Evolutionary conservation across 805 yeast species (phyloP), one percentile per base, ranked within the genome.

Genomic region (Candida schatavii): DNA sequence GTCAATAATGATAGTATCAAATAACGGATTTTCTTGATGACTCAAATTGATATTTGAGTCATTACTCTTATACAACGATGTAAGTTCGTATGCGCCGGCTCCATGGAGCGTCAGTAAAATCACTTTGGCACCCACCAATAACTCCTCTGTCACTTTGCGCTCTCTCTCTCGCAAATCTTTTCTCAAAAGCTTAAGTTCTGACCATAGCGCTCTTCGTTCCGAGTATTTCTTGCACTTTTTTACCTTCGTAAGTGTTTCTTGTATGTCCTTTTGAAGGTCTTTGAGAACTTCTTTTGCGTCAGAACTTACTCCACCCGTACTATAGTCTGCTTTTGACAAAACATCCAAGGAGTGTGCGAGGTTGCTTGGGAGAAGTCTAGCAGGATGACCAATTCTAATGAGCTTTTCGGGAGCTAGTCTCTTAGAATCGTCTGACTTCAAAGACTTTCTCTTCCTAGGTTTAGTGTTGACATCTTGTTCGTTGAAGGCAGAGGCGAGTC

Each of bases 301-400:
- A 4, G 37, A 27, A 20, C 38, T 54, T 0, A 83, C 85, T 3
- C 77, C 72, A 42, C 78, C 80, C 21, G 78, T 73, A 1, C 60
- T 68, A 14, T 36, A 36, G 11, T 18, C 30, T 14, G 34, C 22
- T 47, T 79, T 81, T 6, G 87, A 75, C 1, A 87, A 67, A 15
- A 85, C 65, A 50, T 90, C 97, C 19, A 90, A 62, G 0, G 96
- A 87, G 57, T 88, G 95, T 18, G 75, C 69, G 26, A 82, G 61
- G 42, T 81, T 83, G 0, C 73, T 53, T 0, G 76, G 75, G 14
- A 88, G 59, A 11, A 91, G 68, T 43, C 97, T 75, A 1, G 97
- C 96, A 0, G 98, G 98, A 59, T 93, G 97, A 0, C 98, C 99
- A 28, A 91, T 75, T 54, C 99, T 72, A 9, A 91, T 68, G n/a